Evolutionary conservation across 495 filamentous ascomycete genomes (phyloP).

Genomic region (Oidiodendron maius): DNA sequence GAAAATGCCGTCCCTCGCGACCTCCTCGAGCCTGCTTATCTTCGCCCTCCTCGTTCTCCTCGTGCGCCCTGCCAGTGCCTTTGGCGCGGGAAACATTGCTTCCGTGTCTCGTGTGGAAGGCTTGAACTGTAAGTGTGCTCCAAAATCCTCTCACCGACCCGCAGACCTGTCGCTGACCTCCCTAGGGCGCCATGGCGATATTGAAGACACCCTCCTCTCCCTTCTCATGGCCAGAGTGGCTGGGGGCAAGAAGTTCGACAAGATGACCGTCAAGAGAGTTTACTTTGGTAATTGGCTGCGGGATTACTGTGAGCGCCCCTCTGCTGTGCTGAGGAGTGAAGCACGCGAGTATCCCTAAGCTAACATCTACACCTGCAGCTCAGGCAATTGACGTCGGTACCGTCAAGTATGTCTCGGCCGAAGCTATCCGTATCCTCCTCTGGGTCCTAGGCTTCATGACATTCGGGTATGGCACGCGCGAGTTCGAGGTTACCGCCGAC

Average conservation of each 20-base stretch:
- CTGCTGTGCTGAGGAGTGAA: conserved; percentile 28
- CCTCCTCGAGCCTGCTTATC: conserved; percentile 29
- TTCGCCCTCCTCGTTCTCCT: conserved; percentile 53
- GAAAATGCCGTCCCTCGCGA: conserved; percentile 24
- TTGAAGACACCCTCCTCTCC: conserved; percentile 80
- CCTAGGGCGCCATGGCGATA: conserved; percentile 85
- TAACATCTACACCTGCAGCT: conserved; percentile 29
- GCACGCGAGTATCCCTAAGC: conserved; percentile 22
- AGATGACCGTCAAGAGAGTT: conserved; percentile 78
- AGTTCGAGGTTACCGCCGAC: conserved; percentile 94
- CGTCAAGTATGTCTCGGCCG: conserved; percentile 79
- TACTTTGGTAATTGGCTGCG: conserved; percentile 91
- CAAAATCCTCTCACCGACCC: neutral
- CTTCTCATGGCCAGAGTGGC: conserved; percentile 69
- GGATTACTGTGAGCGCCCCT: conserved; percentile 49
- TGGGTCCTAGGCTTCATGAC: conserved; percentile 91
- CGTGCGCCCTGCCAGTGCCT: conserved; percentile 63
- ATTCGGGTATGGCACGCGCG: conserved; percentile 93
- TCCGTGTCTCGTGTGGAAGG: conserved; percentile 74
- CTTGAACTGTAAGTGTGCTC: conserved; percentile 54
- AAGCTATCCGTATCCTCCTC: conserved; percentile 80
- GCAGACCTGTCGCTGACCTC: conserved; percentile 2
- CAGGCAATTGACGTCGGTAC: conserved; percentile 83
- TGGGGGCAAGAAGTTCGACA: conserved; percentile 80
- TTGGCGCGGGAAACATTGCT: conserved; percentile 56